Evolutionary conservation across 2,329 filamentous ascomycete genomes (phyloP).

Genomic region (Diplodia seriata): DNA sequence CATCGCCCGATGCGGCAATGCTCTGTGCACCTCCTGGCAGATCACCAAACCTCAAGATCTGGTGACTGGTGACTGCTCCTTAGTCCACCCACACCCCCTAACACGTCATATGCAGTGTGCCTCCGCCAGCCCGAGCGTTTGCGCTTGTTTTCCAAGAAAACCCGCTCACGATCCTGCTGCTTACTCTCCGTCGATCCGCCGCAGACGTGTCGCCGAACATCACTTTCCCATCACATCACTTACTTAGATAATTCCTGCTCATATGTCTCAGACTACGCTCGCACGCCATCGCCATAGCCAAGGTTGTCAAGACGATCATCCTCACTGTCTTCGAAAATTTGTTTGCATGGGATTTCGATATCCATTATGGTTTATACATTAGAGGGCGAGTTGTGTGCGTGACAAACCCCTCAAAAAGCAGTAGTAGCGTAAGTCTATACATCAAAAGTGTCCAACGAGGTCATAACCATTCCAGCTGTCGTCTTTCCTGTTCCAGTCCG

Average conservation of each 20-base stretch:
- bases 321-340: background rate
- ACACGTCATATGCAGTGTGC: background rate
- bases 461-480: constrained; percentile 24
- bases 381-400: background rate
- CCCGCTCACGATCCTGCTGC: background rate
- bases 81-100: background rate
- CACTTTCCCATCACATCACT: no score
- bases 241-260: background rate
- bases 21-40: constrained; percentile 10
- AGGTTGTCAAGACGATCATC: no score
- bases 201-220: background rate
- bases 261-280: background rate
- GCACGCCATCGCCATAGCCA: background rate
- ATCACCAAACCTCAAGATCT: constrained; percentile 8
- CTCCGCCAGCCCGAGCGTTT: background rate
- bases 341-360: background rate
- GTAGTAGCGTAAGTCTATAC: constrained; percentile 5
- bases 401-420: background rate
- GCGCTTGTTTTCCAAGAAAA: no score
- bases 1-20: constrained; percentile 13
- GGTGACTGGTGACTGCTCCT: background rate
- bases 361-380: constrained; percentile 25
- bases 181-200: background rate
- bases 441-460: background rate
- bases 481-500: background rate